Base-by-base conservation (phyloP, 2,329 filamentous ascomycete species). In the Tolypocladium endophyticum region DNA sequence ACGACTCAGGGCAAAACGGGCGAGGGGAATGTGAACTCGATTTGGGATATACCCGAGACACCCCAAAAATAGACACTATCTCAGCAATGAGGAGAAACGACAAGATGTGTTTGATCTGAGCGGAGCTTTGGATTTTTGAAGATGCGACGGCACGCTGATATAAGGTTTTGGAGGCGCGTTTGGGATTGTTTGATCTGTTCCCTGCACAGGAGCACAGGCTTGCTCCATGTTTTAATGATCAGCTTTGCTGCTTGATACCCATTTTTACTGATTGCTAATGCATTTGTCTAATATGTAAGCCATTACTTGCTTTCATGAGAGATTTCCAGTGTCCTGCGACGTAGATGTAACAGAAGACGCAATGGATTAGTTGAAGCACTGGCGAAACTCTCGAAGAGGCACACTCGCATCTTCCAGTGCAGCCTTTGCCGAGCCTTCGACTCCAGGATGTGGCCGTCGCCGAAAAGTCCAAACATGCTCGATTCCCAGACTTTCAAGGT, bases 401-500 rank as follows among this genome's bases (percentile, higher is more conserved):
- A 84, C 76, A 25, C 73, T 70, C 61, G 74, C 72, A 55, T 83
- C 77, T 28, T 70, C 69, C 54, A 84, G 62, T 30, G 54, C 63
- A 3, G 73, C 69, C 67, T 73, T 76, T 4, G 55, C 57, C 3
- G 65, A 68, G 14, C 66, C 72, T 3, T 64, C 67, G 0, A 65
- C 64, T 1, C 66, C 70, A 0, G 72, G 67, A 4, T 71, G 68
- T 2, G 70, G 64, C 6, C 65, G 68, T 57, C 80, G 74, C 66
- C 74, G 71, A 33, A 84, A 71, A 5, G 80, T 83, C 81, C 81
- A 87, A 2, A 94, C 76, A 60, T 85, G 78, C 38, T 75, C 69
- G 33, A 93, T 84, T 5, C 86, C 87, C 16, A 90, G 75, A 61
- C 77, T 80, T 63, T 85, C 80, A 59, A 96, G 76, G 71, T 89